phyloP scores from a whole-genome alignment of 2,329 filamentous ascomycete genomes.

The Emmonsiellopsis sp. region DNA sequence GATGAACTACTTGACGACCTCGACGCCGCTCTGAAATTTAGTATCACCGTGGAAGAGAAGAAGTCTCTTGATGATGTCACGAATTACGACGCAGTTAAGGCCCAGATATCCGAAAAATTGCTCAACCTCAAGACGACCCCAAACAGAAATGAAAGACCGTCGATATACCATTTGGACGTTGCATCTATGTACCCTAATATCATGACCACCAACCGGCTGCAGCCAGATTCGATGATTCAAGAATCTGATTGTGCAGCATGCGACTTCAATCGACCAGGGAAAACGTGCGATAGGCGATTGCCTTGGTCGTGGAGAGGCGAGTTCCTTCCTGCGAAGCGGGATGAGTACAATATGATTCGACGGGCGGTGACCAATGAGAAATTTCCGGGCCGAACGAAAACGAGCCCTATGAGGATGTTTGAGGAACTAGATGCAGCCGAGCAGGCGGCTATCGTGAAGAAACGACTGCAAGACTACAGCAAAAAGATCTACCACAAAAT shows the following conservation, averaged over 20 bases:
- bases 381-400: conserved; percentile 72
- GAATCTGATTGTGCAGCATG: conserved; percentile 95
- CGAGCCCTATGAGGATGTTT: conserved; percentile 63
- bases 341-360: conserved; percentile 99
- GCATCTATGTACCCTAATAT: conserved; percentile 99
- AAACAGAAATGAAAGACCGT: conserved; percentile 71
- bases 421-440: conserved; percentile 75
- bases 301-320: conserved; percentile 99
- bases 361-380: conserved; percentile 84
- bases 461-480: conserved; percentile 82
- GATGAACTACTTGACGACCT: conserved; percentile 82
- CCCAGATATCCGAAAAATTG: conserved; percentile 66
- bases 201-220: conserved; percentile 97
- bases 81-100: conserved; percentile 77
- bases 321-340: conserved; percentile 87
- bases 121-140: conserved; percentile 69
- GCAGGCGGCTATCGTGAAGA: conserved; percentile 70
- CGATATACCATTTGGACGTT: conserved; percentile 97
- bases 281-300: conserved; percentile 88
- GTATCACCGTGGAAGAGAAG: conserved; percentile 73
- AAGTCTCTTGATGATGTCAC: conserved; percentile 69
- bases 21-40: conserved; percentile 82
- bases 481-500: conserved; percentile 99
- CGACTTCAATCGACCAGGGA: conserved; percentile 95
- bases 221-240: conserved; percentile 97